Evolutionary conservation across 2,329 filamentous ascomycete genomes (phyloP), one percentile per base, ranked within the genome.

Genomic region (Trichophyton benhamiae): DNA sequence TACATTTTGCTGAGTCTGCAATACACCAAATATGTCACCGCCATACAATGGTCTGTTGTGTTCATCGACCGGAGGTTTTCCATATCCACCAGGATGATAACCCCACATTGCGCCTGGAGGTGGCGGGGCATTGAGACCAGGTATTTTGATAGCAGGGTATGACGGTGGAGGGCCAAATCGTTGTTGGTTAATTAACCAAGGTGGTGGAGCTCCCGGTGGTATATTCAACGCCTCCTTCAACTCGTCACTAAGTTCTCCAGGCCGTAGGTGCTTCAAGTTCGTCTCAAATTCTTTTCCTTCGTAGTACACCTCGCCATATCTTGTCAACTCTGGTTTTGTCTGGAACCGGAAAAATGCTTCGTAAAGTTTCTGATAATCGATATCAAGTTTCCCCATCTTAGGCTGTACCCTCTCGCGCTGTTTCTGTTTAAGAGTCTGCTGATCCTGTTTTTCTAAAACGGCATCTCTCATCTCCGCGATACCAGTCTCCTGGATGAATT

Each of bases 231-330:
- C 92, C 71, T 97, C 92, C 70, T 89, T 92, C 46, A 96, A 81
- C 67, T 89, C 86, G 61, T 97, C 90, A 67, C 87, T 94, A 57
- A 97, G 75, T 68, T 97, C 91, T 41, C 94, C 94, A 0, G 94
- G 89, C 65, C 91, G 86, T 63, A 96, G 83, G 75, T 96, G 89
- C 68, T 89, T 87, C 65, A 95, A 82, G 72, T 97, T 95, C 0
- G 94, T 96, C 75, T 99, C 94, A 71, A 89, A 94, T 72, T 99
- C 94, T 74, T 99, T 99, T 71, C 94, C 94, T 75, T 99, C 94
- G 73, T 97, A 97, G 75, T 99, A 99, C n/a, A 99, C 91, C 74
- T 99, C 94, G 46, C 94, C 94, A 68, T 96, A 99, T 49, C 91
- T 84, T 36, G 94, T 97, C 65, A 99, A 78, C 67, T 91, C 86